Conservation (phyloP, 108 stramenopile genomes). For the Cyclotella baltica region DNA sequence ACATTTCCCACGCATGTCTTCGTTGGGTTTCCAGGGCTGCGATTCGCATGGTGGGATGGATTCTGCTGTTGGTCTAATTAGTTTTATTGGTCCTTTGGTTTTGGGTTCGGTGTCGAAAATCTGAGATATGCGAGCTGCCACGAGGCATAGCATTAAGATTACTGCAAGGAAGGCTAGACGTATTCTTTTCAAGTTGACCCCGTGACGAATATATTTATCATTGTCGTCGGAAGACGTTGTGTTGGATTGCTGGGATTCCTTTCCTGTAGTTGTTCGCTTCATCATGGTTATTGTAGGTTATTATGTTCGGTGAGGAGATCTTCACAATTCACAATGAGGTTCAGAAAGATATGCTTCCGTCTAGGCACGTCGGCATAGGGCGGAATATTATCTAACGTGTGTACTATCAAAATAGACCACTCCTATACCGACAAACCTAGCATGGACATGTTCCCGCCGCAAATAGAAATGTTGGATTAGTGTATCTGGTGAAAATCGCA, state of each 20-base stretch:
- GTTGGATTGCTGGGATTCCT: not conserved
- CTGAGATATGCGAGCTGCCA: not conserved
- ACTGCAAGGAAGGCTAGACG: not conserved
- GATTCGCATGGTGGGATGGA: conserved; percentile 44
- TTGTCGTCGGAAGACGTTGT: not conserved
- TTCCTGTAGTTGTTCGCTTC: not conserved
- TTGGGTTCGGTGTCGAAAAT: not conserved
- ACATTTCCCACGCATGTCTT: conserved; percentile 59
- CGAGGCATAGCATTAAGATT: not conserved
- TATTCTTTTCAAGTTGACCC: not conserved
- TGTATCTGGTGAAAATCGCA: too few species aligned
- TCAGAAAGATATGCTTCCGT: too few species aligned
- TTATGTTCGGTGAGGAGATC: too few species aligned
- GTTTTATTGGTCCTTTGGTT: not conserved
- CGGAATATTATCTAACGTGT: too few species aligned
- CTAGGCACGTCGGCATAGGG: too few species aligned
- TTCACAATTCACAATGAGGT: too few species aligned
- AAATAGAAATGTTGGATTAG: too few species aligned
- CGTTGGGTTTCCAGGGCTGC: conserved; percentile 60
- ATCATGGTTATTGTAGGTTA: too few species aligned
- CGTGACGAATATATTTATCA: not conserved
- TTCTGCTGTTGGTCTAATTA: not conserved
- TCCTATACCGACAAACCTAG: too few species aligned
- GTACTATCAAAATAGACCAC: too few species aligned
- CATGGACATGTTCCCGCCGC: too few species aligned